Conservation (phyloP, 441 rosid genomes). For the Mallotus repandus region DNA sequence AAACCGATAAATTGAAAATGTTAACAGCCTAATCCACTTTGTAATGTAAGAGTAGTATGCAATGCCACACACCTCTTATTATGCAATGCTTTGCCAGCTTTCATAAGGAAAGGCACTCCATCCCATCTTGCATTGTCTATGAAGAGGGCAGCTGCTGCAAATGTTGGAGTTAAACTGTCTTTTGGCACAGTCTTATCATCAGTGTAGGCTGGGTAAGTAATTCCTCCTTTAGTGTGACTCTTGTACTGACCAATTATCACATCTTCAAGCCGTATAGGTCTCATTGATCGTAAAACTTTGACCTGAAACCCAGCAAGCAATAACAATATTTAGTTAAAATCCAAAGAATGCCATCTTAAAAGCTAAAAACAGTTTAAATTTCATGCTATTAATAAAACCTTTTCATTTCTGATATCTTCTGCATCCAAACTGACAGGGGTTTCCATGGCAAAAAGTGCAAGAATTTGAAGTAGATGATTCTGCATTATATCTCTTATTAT, state of each 20-base stretch:
- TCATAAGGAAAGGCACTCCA: constrained; percentile 93
- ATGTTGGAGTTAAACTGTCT: constrained; percentile 80
- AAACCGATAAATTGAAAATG: constrained; percentile 12
- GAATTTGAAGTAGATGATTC: constrained; percentile 94
- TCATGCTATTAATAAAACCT: constrained; percentile 41
- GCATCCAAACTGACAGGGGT: constrained; percentile 98
- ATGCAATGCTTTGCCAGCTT: constrained; percentile 92
- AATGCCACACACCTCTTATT: constrained; percentile 49
- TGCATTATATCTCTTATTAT: constrained; percentile 98
- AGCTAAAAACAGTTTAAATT: not conserved
- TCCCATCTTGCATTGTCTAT: constrained; percentile 97
- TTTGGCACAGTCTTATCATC: constrained; percentile 87
- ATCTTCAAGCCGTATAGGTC: constrained; percentile 70
- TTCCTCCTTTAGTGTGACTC: constrained; percentile 74
- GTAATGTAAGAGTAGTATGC: not conserved
- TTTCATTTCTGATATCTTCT: constrained; percentile 91
- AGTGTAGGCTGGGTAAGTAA: constrained; percentile 68
- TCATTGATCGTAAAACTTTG: constrained; percentile 90
- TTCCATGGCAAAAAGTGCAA: constrained; percentile 97
- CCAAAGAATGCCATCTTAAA: not conserved
- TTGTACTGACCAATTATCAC: constrained; percentile 86
- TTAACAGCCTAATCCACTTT: not conserved
- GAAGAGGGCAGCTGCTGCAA: constrained; percentile 95
- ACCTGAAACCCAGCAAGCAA: constrained; percentile 46
- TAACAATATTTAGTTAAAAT: not conserved